Conservation (phyloP, 495 filamentous ascomycete genomes). For the Ascobolus immersus region DNA sequence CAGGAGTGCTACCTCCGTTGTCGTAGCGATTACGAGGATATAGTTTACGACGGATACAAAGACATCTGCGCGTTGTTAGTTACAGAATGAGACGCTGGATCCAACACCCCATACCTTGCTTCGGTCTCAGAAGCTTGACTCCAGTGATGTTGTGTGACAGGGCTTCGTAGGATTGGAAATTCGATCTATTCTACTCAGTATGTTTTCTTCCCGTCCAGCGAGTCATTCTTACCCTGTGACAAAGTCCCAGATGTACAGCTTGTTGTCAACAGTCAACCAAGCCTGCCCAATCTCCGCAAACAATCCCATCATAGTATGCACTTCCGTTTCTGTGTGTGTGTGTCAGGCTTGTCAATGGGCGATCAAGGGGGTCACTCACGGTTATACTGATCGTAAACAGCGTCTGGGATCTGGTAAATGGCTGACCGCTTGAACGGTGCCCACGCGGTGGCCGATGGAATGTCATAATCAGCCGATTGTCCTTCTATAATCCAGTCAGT, state of each 20-base stretch:
- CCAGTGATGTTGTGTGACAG: conserved; percentile 61
- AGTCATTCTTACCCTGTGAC: conserved; percentile 20
- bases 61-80: conserved; percentile 29
- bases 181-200: conserved; percentile 5
- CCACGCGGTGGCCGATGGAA: conserved; percentile 41
- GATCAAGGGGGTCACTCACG: conserved; percentile 16
- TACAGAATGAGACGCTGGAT: not conserved
- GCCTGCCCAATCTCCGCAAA: conserved; percentile 84
- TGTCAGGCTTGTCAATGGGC: not conserved
- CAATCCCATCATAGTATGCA: conserved; percentile 69
- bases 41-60: conserved; percentile 67
- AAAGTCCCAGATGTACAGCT: conserved; percentile 94
- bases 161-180: conserved; percentile 50
- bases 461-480: conserved; percentile 75
- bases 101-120: conserved; percentile 14
- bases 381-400: conserved; percentile 75
- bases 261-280: conserved; percentile 87
- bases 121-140: conserved; percentile 58
- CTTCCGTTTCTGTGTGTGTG: conserved; percentile 23
- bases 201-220: no score
- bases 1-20: conserved; percentile 53
- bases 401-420: conserved; percentile 65
- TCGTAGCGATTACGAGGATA: conserved; percentile 69
- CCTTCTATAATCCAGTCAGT: conserved; percentile 29
- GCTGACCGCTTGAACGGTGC: conserved; percentile 64